A percentile compares a stretch with the other conserved stretches of the same genome.
phyloP scores from a whole-genome alignment of 2,329 filamentous ascomycete species.

The Penicillium sclerotiorum region DNA sequence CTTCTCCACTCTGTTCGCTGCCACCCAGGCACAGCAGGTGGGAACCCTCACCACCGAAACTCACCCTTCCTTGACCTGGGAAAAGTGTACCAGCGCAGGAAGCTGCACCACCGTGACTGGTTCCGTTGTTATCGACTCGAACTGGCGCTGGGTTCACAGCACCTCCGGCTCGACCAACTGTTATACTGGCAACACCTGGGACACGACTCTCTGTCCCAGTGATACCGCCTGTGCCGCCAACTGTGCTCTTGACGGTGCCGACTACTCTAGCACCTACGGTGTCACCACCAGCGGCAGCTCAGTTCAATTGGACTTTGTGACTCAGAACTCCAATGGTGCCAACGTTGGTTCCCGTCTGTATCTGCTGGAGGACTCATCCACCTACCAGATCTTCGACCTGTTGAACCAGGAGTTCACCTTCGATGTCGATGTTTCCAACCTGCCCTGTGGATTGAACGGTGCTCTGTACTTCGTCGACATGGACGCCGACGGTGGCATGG shows the following conservation, averaged over 20 bases:
- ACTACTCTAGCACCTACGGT: constrained; percentile 57
- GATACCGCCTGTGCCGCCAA: constrained; percentile 56
- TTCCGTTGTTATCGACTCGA: constrained; percentile 59
- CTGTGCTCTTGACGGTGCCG: constrained; percentile 60
- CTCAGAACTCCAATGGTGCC: constrained; percentile 27
- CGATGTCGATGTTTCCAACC: constrained; percentile 69
- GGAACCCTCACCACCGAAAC: constrained; percentile 32
- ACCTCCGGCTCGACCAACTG: constrained; percentile 57
- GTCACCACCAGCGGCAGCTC: constrained; percentile 54
- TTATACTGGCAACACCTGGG: constrained; percentile 58
- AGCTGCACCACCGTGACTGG: constrained; percentile 56
- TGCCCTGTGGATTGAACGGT: constrained; percentile 73
- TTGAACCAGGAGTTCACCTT: constrained; percentile 72
- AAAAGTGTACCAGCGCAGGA: constrained; percentile 55
- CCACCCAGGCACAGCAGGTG: constrained; percentile 34
- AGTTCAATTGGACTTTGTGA: constrained; percentile 54
- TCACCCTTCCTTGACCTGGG: constrained; percentile 59
- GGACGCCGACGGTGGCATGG: constrained; percentile 61
- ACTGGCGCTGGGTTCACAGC: constrained; percentile 62
- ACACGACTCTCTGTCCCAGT: constrained; percentile 52
- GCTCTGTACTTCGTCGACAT: constrained; percentile 69
- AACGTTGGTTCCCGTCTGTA: constrained; percentile 61
- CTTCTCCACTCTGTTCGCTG: constrained; percentile 31
- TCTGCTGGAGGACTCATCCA: constrained; percentile 62
- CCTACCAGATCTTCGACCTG: constrained; percentile 68